Percentiles rank a stretch among this genome's conserved stretches.
Conservation (phyloP, 2,329 filamentous ascomycete species). For the Trichoderma sp. region DNA sequence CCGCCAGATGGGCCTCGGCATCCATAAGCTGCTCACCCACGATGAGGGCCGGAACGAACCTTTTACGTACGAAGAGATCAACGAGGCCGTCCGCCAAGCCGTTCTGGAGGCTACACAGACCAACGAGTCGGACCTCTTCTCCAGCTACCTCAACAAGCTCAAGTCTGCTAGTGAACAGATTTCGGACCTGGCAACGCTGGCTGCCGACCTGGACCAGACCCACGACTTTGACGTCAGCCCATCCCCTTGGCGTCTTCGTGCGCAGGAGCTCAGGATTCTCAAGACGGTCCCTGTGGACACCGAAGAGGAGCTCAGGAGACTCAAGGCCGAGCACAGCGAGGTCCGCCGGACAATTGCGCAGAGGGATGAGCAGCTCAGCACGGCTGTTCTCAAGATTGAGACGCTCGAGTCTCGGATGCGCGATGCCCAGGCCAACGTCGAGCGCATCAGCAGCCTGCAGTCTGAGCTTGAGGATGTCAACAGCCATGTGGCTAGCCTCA, state of each 20-base stretch:
- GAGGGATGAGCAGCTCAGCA: conserved; percentile 81
- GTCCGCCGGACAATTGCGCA: conserved; percentile 71
- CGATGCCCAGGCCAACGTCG: conserved; percentile 77
- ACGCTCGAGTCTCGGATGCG: conserved; percentile 86
- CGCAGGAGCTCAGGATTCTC: conserved; percentile 78
- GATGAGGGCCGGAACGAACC: conserved; percentile 72
- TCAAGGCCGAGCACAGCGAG: conserved; percentile 80
- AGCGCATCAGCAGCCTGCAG: conserved; percentile 68
- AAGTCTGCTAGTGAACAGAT: conserved; percentile 65
- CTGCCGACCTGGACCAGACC: conserved; percentile 70
- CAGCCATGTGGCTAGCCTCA: conserved; percentile 54
- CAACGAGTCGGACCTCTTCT: conserved; percentile 69
- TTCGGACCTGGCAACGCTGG: conserved; percentile 69
- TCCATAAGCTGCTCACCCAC: conserved; percentile 64
- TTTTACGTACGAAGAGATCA: conserved; percentile 67
- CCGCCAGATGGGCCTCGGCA: conserved; percentile 65
- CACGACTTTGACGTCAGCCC: conserved; percentile 76
- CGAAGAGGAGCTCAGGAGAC: conserved; percentile 78
- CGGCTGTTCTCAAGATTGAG: conserved; percentile 88
- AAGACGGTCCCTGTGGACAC: conserved; percentile 80
- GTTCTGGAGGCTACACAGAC: conserved; percentile 51
- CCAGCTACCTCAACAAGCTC: conserved; percentile 67
- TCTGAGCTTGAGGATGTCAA: conserved; percentile 57
- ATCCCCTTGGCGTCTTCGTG: conserved; percentile 81
- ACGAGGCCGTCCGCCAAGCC: conserved; percentile 62